phyloP scores from a whole-genome alignment of 2,329 filamentous ascomycete species.

The Aschersonia sp. region DNA sequence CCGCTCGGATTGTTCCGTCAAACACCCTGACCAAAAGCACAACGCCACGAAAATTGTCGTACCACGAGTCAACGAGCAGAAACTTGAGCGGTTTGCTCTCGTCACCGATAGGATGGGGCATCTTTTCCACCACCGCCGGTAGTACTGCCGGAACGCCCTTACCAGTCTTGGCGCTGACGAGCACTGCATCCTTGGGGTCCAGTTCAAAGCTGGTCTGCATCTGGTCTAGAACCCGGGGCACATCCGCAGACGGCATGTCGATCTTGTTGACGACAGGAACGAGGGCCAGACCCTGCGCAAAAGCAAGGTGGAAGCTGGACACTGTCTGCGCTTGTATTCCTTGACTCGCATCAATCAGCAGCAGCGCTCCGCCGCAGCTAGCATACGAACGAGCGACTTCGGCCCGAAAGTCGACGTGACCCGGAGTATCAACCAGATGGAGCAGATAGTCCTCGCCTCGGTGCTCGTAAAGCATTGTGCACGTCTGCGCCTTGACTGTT shows the following conservation, averaged over 20 bases:
- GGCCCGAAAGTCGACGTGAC: slow-evolving; percentile 93
- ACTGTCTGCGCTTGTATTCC: slow-evolving; percentile 96
- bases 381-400: slow-evolving; percentile 94
- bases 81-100: slow-evolving; percentile 59
- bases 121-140: slow-evolving; percentile 70
- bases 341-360: slow-evolving; percentile 91
- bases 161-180: slow-evolving; percentile 87
- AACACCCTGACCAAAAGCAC: slow-evolving; percentile 84
- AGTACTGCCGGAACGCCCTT: slow-evolving; percentile 73
- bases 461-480: slow-evolving; percentile 90
- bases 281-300: slow-evolving; percentile 74
- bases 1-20: slow-evolving; percentile 68
- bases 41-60: slow-evolving; percentile 89
- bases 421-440: slow-evolving; percentile 91
- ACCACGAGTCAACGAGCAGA: slow-evolving; percentile 94
- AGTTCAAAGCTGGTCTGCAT: slow-evolving; percentile 79
- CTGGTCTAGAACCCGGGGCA: slow-evolving; percentile 74
- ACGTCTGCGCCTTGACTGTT: slow-evolving; percentile 97
- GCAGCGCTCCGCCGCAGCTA: slow-evolving; percentile 80
- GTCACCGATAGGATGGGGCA: slow-evolving; percentile 70
- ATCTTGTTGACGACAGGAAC: slow-evolving; percentile 96
- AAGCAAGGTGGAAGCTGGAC: slow-evolving; percentile 95
- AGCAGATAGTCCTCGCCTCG: slow-evolving; percentile 78
- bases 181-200: slow-evolving; percentile 53
- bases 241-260: slow-evolving; percentile 78